phyloP scores from a whole-genome alignment of 257 asterid genomes.

The Echium plantagineum region DNA sequence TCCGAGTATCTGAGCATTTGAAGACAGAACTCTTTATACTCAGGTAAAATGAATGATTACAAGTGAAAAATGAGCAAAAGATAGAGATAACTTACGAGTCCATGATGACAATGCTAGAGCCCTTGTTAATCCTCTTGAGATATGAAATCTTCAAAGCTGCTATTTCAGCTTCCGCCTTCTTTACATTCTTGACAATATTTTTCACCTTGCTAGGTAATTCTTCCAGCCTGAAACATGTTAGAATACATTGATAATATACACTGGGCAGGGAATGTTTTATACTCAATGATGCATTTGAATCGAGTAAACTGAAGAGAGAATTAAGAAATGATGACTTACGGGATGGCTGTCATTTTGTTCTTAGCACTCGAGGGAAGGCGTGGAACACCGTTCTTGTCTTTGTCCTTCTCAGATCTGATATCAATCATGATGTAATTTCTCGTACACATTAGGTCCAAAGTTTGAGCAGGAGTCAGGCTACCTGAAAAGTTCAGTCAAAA shows the following conservation, averaged over 20 bases:
- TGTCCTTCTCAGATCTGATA: constrained; percentile 91
- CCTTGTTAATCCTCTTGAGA: constrained; percentile 69
- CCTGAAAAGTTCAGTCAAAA: constrained; percentile 32
- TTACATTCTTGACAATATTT: constrained; percentile 53
- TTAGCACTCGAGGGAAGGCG: constrained; percentile 80
- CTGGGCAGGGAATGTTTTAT: background rate
- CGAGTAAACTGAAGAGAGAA: background rate
- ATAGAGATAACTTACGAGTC: constrained; percentile 60
- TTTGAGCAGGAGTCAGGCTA: constrained; percentile 72
- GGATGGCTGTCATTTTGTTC: constrained; percentile 59
- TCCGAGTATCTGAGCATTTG: constrained; percentile 59
- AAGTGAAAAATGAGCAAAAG: background rate
- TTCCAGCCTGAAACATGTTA: constrained; percentile 52
- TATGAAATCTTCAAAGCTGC: constrained; percentile 83
- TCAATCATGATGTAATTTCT: constrained; percentile 77
- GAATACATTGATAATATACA: background rate
- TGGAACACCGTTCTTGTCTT: constrained; percentile 76
- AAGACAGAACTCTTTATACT: background rate
- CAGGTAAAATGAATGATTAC: background rate
- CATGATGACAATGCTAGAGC: constrained; percentile 70
- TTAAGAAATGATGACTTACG: constrained; percentile 36
- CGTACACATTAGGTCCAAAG: constrained; percentile 69
- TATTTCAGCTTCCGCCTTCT: constrained; percentile 82
- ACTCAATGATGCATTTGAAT: background rate
- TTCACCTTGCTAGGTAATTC: constrained; percentile 71